phyloP scores from a whole-genome alignment of 1,284 basidiomycete species.

The Trichosporon coremiiforme region DNA sequence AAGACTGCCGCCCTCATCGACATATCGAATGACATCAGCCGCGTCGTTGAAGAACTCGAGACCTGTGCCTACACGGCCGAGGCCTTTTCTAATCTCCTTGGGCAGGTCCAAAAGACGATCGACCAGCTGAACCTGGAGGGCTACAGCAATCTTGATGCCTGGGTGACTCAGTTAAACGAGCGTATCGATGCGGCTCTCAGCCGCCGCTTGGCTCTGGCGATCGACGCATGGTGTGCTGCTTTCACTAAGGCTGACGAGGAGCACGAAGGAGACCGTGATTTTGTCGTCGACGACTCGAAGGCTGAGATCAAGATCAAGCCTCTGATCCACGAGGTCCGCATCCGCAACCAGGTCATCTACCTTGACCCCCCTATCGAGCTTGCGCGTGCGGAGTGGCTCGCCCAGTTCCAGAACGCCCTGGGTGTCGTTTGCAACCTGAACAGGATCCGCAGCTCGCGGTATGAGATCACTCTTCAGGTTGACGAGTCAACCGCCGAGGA shows the following conservation, averaged over 20 bases:
- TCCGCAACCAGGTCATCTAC: constrained; percentile 98
- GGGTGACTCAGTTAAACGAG: constrained; percentile 86
- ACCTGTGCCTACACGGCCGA: constrained; percentile 82
- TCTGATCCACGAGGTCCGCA: constrained; percentile 90
- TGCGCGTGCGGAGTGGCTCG: constrained; percentile 87
- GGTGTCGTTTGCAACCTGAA: constrained; percentile 82
- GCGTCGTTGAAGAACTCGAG: constrained; percentile 80
- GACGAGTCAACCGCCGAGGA: constrained; percentile 65
- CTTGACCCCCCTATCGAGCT: constrained; percentile 96
- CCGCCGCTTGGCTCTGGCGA: constrained; percentile 75
- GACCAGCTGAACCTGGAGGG: constrained; percentile 94
- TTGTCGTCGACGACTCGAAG: constrained; percentile 26
- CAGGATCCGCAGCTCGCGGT: constrained; percentile 89
- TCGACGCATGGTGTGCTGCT: constrained; percentile 83
- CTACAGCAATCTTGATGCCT: constrained; percentile 95
- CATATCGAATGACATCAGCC: constrained; percentile 80
- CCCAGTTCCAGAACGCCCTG: constrained; percentile 86
- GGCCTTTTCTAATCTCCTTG: constrained; percentile 75
- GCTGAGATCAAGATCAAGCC: constrained; percentile 63
- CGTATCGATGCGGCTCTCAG: constrained; percentile 81
- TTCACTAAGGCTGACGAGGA: constrained; percentile 73
- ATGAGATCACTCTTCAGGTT: constrained; percentile 92
- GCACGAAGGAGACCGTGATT: constrained; percentile 71
- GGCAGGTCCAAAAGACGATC: constrained; percentile 86
- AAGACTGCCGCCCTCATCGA: constrained; percentile 93